These are phyloP conservation scores for Naganishia sp. DNA, from an alignment of 1,284 basidiomycete genomes.

Conservation along the genomic window DNA sequence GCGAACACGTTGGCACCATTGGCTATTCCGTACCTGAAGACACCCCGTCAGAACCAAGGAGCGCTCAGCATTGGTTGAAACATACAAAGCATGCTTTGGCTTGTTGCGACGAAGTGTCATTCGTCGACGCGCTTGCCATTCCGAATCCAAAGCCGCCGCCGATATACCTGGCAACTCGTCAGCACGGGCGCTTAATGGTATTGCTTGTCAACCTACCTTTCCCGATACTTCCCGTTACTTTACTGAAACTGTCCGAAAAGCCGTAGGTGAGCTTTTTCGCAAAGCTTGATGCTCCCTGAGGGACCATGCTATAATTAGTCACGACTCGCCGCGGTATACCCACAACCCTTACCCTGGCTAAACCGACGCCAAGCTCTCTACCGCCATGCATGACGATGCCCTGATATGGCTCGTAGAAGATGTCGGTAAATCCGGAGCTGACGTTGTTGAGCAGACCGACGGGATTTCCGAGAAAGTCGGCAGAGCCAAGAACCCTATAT, in stretches of 20 bases:
- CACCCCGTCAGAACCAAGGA: too few species aligned
- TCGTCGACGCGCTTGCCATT: slow-evolving; percentile 87
- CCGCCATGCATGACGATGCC: slow-evolving; percentile 97
- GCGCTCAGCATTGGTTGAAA: slow-evolving; percentile 10
- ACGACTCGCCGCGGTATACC: not conserved
- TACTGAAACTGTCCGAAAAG: slow-evolving; percentile 91
- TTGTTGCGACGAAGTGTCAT: slow-evolving; percentile 90
- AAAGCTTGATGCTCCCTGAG: slow-evolving; percentile 90
- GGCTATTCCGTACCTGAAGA: slow-evolving; percentile 78
- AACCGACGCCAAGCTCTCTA: slow-evolving; percentile 92
- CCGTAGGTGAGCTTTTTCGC: slow-evolving; percentile 99
- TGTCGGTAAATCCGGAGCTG: slow-evolving; percentile 96
- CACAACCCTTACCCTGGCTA: slow-evolving; percentile 71
- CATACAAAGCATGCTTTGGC: slow-evolving; percentile 90
- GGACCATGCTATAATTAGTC: slow-evolving; percentile 12
- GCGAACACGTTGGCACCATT: slow-evolving; percentile 93
- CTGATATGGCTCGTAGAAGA: slow-evolving; percentile 98
- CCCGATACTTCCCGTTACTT: slow-evolving; percentile 94
- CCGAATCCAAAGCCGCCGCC: slow-evolving; percentile 92
- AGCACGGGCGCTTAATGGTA: not conserved
- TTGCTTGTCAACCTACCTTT: slow-evolving; percentile 65
- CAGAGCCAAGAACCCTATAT: slow-evolving; percentile 93
- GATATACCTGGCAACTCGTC: slow-evolving; percentile 68
- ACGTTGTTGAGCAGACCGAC: slow-evolving; percentile 98
- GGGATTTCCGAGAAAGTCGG: slow-evolving; percentile 80